Evolutionary conservation across 1,284 basidiomycete species (phyloP).

Genomic region (Polyporus tsugae): DNA sequence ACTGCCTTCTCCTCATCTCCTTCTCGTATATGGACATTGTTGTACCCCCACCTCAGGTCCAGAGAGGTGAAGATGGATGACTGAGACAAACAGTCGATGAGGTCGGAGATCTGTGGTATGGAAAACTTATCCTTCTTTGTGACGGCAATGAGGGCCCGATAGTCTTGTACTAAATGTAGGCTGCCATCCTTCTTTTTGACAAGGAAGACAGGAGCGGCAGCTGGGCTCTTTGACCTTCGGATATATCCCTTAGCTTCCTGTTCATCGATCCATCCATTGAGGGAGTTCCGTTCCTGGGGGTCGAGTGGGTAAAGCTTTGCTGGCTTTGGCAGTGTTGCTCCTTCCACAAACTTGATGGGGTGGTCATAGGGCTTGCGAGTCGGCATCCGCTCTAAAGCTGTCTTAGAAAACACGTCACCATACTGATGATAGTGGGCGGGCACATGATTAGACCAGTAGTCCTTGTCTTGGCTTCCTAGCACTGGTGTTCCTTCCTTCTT

Average conservation of each 20-base stretch:
- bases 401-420: constrained; percentile 26
- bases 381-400: constrained; percentile 24
- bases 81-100: constrained; percentile 10
- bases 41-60: constrained; percentile 21
- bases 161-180: constrained; percentile 36
- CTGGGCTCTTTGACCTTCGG: constrained; percentile 22
- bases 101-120: constrained; percentile 10
- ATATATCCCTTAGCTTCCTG: constrained; percentile 10
- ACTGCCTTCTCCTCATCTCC: constrained; percentile 32
- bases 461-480: constrained; percentile 11
- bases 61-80: constrained; percentile 15
- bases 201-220: constrained; percentile 46
- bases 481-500: constrained; percentile 9
- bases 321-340: constrained; percentile 13
- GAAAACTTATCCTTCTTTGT: constrained; percentile 38
- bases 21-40: constrained; percentile 16
- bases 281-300: constrained; percentile 31
- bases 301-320: constrained; percentile 39
- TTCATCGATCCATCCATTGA: constrained; percentile 12
- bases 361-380: constrained; percentile 28
- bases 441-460: constrained; percentile 3
- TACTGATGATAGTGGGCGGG: constrained; percentile 22
- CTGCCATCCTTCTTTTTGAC: constrained; percentile 49
- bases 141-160: constrained; percentile 27
- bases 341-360: constrained; percentile 25